Evolutionary conservation across 345 rosid species (phyloP).

Genomic region (Melastoma malabathricum): DNA sequence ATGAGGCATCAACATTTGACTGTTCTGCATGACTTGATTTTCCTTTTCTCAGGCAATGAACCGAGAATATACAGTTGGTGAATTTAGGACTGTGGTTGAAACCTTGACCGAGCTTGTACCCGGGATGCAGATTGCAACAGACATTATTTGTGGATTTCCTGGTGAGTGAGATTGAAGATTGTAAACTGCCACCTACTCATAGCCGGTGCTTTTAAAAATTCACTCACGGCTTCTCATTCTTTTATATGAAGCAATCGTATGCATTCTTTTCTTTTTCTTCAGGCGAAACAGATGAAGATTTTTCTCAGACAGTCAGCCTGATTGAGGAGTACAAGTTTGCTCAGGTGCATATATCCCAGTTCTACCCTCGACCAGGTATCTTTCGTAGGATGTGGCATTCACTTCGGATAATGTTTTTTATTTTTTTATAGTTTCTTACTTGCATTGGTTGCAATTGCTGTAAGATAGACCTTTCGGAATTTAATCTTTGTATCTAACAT

Average conservation of each 20-base stretch:
- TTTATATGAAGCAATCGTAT: not conserved
- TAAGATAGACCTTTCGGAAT: not conserved
- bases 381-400: conserved; percentile 1
- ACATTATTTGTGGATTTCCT: conserved; percentile 92
- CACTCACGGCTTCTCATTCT: not conserved
- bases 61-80: conserved; percentile 66
- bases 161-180: conserved; percentile 29
- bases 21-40: not conserved
- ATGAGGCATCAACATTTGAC: not conserved
- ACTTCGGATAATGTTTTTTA: not conserved
- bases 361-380: conserved; percentile 90
- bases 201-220: too few relatives aligned
- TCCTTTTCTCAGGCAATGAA: conserved; percentile 64
- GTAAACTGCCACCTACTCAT: too few relatives aligned
- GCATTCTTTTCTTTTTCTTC: conserved; percentile 9
- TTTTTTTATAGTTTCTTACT: not conserved
- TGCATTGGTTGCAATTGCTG: not conserved
- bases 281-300: conserved; percentile 94
- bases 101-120: conserved; percentile 87
- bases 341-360: conserved; percentile 95
- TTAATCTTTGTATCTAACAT: conserved; percentile 5
- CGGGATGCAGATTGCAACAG: conserved; percentile 96
- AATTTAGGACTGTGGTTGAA: conserved; percentile 83
- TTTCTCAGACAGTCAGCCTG: conserved; percentile 60
- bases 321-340: conserved; percentile 62